These are phyloP conservation scores for Tetrahymena thermophila DNA, from an alignment of 73 alveolate genomes.

Conservation along the genomic window DNA sequence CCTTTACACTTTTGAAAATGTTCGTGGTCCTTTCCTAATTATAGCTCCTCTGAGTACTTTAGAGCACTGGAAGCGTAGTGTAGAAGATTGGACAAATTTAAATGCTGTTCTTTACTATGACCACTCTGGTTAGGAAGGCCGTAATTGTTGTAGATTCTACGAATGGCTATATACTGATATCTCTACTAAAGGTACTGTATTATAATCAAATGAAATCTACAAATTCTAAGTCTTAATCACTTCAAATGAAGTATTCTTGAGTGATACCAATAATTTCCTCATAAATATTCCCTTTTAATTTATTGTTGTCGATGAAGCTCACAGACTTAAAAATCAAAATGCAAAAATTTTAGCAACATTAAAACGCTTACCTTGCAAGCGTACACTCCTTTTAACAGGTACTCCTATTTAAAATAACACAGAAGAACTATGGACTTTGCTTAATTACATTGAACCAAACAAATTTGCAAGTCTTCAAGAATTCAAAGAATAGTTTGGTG, in stretches of 20 bases:
- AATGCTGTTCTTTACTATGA: constrained; percentile 80
- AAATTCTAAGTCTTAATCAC: constrained; percentile 79
- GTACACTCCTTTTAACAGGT: constrained; percentile 85
- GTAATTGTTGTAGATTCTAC: constrained; percentile 55
- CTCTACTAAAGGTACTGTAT: constrained; percentile 57
- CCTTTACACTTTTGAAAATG: constrained; percentile 33
- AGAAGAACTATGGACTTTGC: constrained; percentile 93
- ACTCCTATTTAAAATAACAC: constrained; percentile 97
- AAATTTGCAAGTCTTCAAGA: constrained; percentile 47
- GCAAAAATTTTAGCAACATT: constrained; percentile 83
- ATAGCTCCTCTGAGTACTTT: constrained; percentile 85
- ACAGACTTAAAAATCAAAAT: constrained; percentile 89
- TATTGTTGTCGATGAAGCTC: constrained; percentile 98
- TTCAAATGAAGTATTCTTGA: constrained; percentile 88
- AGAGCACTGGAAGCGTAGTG: constrained; percentile 84
- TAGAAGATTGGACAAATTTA: constrained; percentile 84
- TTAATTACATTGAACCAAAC: constrained; percentile 92
- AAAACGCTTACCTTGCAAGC: constrained; percentile 82
- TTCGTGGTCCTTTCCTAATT: constrained; percentile 78
- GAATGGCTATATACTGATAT: constrained; percentile 81
- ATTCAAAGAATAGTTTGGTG: constrained; percentile 62
- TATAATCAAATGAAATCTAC: constrained; percentile 56
- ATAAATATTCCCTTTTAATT: constrained; percentile 77
- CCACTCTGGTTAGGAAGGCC: constrained; percentile 70
- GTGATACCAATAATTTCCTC: constrained; percentile 70